Base-by-base conservation (phyloP, 495 filamentous ascomycete species). In the Pseudevernia furfuracea region DNA sequence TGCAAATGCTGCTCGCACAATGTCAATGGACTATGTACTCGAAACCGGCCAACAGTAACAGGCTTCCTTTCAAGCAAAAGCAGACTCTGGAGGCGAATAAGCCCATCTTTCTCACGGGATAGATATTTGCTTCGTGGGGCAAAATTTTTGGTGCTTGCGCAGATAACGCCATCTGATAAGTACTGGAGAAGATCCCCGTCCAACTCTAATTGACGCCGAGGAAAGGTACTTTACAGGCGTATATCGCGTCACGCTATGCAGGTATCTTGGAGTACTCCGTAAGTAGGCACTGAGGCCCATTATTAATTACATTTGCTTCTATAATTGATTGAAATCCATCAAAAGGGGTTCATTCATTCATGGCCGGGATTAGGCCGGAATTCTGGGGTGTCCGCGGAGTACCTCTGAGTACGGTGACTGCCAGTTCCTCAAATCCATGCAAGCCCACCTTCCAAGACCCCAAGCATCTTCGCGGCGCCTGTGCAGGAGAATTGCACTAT, bases 161-260 rank as follows among this genome's bases (percentile, higher is more conserved):
- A 46, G 62, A 64, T 64, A 59, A 64, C 62, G 56, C 62, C 62
- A 64, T 64, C 25, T 59, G 53, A 59, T 58, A n/a, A n/a, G n/a
- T n/a, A 59, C 48, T 64, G 62, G 62, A 64, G 62, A 64, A 64
- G 30, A 52, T 59, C 57, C 62, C 62, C 62, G 62, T 41, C 25
- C 37, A 55, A 30, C 21, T 56, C 44, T 59, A 59, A 14, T 23
- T 7, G 19, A 59, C 57, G 36, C 23, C 44, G 1, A 36, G 32
- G 39, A 28, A 15, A 14, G 7, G 39, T 28, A n/a, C n/a, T 0
- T 21, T 2, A 2, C 25, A n/a, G n/a, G 61, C 8, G 61, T 57
- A 58, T 34, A 63, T 63, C 21, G 6, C 28, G 61, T 63, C 61
- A 63, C 41, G 49, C 28, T 7, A 21, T 34, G 19, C 38, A 14